These are phyloP conservation scores for Zymoseptoria crescenta DNA, from an alignment of 2,329 filamentous ascomycete species.

Conservation along the genomic window DNA sequence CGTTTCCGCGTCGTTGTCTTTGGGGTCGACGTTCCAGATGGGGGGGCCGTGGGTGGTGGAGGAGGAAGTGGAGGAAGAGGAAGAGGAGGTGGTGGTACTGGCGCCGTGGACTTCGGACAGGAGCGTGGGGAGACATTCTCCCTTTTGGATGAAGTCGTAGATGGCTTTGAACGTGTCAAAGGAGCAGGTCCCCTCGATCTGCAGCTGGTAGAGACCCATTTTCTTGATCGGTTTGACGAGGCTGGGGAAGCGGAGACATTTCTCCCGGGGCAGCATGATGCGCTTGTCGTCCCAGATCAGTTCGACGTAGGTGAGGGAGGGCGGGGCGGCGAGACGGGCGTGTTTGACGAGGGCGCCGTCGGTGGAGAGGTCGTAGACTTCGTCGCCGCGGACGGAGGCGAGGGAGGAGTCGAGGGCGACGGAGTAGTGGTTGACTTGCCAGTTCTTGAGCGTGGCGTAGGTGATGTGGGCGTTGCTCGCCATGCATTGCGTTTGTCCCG, in stretches of 20 bases:
- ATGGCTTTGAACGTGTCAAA: conserved; percentile 29
- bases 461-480: conserved; percentile 25
- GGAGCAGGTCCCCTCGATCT: conserved; percentile 24
- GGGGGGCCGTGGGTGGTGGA: not conserved
- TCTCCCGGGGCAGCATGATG: conserved; percentile 26
- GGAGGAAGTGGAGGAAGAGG: not conserved
- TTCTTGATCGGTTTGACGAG: conserved; percentile 28
- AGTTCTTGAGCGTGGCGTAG: conserved; percentile 25
- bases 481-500: conserved; percentile 25
- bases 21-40: not conserved
- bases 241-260: conserved; percentile 25
- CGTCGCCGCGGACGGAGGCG: conserved; percentile 25
- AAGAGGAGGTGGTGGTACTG: too few relatives aligned
- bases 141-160: conserved; percentile 26
- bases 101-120: not conserved
- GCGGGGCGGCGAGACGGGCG: conserved; percentile 23
- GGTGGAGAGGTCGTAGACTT: conserved; percentile 28
- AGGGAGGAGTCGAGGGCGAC: conserved; percentile 31
- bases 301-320: conserved; percentile 31
- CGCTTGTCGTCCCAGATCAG: conserved; percentile 31
- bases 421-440: conserved; percentile 25
- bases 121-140: conserved; percentile 5
- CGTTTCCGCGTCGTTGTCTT: not conserved
- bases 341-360: conserved; percentile 26
- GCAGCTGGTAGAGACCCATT: conserved; percentile 25